phyloP scores from a whole-genome alignment of 225 moss, liverwort and hornwort species.

The Physcomitrellopsis africana region DNA sequence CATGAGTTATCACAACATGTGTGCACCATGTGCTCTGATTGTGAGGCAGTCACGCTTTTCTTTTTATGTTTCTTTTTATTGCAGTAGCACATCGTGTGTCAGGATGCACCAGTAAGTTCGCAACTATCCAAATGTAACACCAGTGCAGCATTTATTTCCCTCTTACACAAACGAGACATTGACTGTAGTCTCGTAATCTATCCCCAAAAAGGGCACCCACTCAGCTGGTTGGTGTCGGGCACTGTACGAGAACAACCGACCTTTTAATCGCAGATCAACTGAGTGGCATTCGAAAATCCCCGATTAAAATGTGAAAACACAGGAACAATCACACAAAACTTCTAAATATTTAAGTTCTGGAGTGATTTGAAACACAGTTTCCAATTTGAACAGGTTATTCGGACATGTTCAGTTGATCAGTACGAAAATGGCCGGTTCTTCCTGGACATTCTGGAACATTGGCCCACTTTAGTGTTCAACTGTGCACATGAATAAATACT shows the following conservation, averaged over 20 bases:
- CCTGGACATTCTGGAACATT: too few relatives aligned
- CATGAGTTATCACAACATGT: slow-evolving; percentile 27
- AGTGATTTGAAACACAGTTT: too few relatives aligned
- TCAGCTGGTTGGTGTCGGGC: slow-evolving; percentile 12
- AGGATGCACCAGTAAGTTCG: slow-evolving; percentile 8
- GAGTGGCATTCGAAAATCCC: too few relatives aligned
- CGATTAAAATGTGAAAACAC: too few relatives aligned
- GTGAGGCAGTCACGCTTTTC: not conserved
- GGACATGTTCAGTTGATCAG: too few relatives aligned
- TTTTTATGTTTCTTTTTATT: not conserved
- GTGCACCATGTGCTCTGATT: slow-evolving; percentile 33
- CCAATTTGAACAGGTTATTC: too few relatives aligned
- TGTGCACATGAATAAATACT: slow-evolving; percentile 5
- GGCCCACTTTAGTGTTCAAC: too few relatives aligned
- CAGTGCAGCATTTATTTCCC: slow-evolving; percentile 23
- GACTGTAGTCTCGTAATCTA: slow-evolving; percentile 13
- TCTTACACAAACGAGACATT: slow-evolving; percentile 13
- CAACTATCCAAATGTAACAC: slow-evolving; percentile 24
- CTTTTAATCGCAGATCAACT: too few relatives aligned
- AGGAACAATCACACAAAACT: too few relatives aligned
- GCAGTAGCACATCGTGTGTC: slow-evolving; percentile 23
- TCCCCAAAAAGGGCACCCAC: slow-evolving; percentile 13
- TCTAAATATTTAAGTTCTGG: too few relatives aligned
- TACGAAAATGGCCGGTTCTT: too few relatives aligned
- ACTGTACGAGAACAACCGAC: too few relatives aligned